Evolutionary conservation across 257 asterid genomes (phyloP).

Genomic region (Salvia hispanica): DNA sequence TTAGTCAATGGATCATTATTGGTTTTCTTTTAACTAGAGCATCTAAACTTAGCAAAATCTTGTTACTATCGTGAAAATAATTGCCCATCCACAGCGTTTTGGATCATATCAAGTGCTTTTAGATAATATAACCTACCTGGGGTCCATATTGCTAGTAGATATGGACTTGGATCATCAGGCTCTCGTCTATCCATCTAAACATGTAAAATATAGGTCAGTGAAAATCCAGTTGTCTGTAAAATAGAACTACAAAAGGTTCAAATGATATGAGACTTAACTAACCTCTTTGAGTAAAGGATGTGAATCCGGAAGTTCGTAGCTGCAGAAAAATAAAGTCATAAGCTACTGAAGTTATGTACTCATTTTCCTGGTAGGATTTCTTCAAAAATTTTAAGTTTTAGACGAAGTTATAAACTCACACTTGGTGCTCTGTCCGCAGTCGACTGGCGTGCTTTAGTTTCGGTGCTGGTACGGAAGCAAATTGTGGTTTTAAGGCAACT

Average conservation of each 20-base stretch:
- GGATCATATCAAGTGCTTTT: conserved; percentile 22
- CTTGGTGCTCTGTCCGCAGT: conserved; percentile 93
- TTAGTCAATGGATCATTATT: neutral
- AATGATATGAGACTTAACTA: conserved; percentile 33
- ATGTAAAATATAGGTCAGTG: conserved; percentile 36
- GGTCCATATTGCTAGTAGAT: conserved; percentile 96
- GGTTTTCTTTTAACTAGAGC: conserved; percentile 1
- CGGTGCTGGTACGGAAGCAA: conserved; percentile 80
- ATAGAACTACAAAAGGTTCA: conserved; percentile 28
- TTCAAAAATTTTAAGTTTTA: neutral
- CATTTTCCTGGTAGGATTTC: neutral
- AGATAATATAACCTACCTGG: conserved; percentile 61
- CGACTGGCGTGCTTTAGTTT: conserved; percentile 79
- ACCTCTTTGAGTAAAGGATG: conserved; percentile 79
- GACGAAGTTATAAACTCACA: conserved; percentile 51
- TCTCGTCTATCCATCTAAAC: conserved; percentile 86
- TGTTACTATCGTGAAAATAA: conserved; percentile 2
- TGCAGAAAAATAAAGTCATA: conserved; percentile 43
- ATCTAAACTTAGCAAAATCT: neutral
- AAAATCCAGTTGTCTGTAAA: conserved; percentile 27
- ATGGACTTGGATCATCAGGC: conserved; percentile 94
- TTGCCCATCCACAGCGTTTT: conserved; percentile 10
- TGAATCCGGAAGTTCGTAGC: conserved; percentile 86
- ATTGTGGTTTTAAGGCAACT: conserved; percentile 71
- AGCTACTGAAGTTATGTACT: conserved; percentile 31